Evolutionary conservation across 148 eudicot genomes (phyloP), one percentile per base, ranked within the genome.

Genomic region (Arbutus unedo): DNA sequence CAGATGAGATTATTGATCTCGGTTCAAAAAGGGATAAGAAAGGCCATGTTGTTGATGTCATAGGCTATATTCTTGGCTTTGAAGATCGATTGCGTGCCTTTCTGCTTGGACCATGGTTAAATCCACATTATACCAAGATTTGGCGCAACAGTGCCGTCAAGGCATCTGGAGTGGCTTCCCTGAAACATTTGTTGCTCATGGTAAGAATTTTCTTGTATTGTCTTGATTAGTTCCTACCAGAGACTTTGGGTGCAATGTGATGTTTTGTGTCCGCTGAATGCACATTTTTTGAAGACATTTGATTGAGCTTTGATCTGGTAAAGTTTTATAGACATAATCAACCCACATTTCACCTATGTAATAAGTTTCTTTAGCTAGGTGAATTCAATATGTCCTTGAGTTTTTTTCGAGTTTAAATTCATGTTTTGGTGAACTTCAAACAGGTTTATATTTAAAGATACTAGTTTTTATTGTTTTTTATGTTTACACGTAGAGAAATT

Each of bases 71-170:
- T 62, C 88, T 96, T 48, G 82, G 81, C 90, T 87, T 90, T 84
- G 99, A 96, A 87, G 90, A 91, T 54, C 97, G 98, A 78, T 85
- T 96, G 86, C 94, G 88, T 48, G 99, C 98, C 75, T 92, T 96
- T 86, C 93, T 96, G 49, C 79, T 88, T 84, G 98, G 99, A 81
- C 99, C 99, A 31, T 96, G 94, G 94, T 84, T 91, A 81, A 89
- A 89, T 85, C 93, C 97, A 85, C 88, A 90, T 48, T 90, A 91
- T 74, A 79, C 91, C 77, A 86, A 90, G 83, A 78, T 85, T 84
- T 96, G 93, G 92, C 93, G 90, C 81, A 87, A 86, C 80, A 88
- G 76, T 86, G 85, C 92, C 81, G 84, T 86, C 21, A 82, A 87
- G 84, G 92, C 89, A 78, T 85, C 91, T 83, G 91, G 90, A 83